Conservation (phyloP, 164 flowering plant species). For the Aristolochia contorta region DNA sequence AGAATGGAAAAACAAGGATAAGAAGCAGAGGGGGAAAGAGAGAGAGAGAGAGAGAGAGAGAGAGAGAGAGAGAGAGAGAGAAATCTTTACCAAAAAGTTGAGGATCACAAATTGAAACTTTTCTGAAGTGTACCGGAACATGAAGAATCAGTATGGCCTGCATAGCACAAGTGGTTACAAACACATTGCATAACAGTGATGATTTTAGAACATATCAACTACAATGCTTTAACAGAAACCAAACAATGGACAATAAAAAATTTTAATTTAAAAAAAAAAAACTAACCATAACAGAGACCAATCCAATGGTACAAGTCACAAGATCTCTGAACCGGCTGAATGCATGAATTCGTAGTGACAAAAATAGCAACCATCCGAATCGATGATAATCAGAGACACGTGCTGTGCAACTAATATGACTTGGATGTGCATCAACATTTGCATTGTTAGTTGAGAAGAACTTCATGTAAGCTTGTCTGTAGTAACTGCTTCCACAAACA, state of each 20-base stretch:
- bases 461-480: slow-evolving; percentile 56
- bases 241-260: background rate
- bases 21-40: background rate
- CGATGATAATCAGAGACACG: slow-evolving; percentile 51
- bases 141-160: slow-evolving; percentile 92
- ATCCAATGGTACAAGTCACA: slow-evolving; percentile 85
- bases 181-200: too few species aligned
- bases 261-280: too few species aligned
- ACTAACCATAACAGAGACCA: slow-evolving; percentile 86
- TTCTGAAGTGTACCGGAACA: slow-evolving; percentile 67
- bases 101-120: slow-evolving; percentile 42
- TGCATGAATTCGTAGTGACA: slow-evolving; percentile 79
- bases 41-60: too few species aligned
- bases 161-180: slow-evolving; percentile 1
- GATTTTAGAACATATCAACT: background rate
- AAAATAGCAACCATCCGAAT: slow-evolving; percentile 95
- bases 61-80: background rate
- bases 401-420: slow-evolving; percentile 17
- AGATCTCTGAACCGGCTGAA: slow-evolving; percentile 86
- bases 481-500: slow-evolving; percentile 40
- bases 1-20: background rate
- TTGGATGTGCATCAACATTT: slow-evolving; percentile 23
- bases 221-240: background rate
- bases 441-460: slow-evolving; percentile 47
- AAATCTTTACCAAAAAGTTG: slow-evolving; percentile 49